Evolutionary conservation across 306 rosid species (phyloP), one percentile per base, ranked within the genome.

Genomic region (Clitoria ternatea): DNA sequence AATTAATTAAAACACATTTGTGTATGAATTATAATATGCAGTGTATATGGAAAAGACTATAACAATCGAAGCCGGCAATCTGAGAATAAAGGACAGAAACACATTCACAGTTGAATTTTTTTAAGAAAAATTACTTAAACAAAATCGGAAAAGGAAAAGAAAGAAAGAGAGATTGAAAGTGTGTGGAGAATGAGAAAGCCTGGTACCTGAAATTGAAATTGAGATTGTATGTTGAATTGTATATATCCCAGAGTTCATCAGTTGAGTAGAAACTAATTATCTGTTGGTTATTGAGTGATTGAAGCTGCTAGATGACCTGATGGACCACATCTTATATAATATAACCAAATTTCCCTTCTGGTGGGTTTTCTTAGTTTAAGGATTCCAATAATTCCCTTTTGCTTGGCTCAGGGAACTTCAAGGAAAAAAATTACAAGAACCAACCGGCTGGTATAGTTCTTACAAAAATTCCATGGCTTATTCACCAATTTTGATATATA

Each of bases 241-340:
- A 23, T n/a, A n/a, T n/a, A n/a, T n/a, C n/a, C 66, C 47, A 10
- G 65, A 43, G 17, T 22, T 47, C 4, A 49, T 39, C 17, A 7
- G 19, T n/a, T 10, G 59, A 81, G n/a, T n/a, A n/a, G 22, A n/a
- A 9, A 47, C 44, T 33, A 53, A 19, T n/a, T n/a, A n/a, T 54
- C 49, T 87, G 95, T 86, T 90, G 95, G 89, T 77, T 80, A 63
- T 78, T 86, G 96, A 88, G 90, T 86, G 96, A 80, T 91, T 86
- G 96, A 91, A 91, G 96, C 97, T 91, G 96, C 97, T 67, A 85
- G 92, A 88, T 91, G 97, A 91, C 83, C 97, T 91, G 96, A 77
- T 86, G n/a, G 70, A 70, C 75, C 82, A 36, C 37, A 22, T 48
- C 57, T 47, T 68, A 49, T 29, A 19, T n/a, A n/a, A n/a, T n/a